phyloP scores from a whole-genome alignment of 495 filamentous ascomycete species.

The Beverwykella pulmonaria region DNA sequence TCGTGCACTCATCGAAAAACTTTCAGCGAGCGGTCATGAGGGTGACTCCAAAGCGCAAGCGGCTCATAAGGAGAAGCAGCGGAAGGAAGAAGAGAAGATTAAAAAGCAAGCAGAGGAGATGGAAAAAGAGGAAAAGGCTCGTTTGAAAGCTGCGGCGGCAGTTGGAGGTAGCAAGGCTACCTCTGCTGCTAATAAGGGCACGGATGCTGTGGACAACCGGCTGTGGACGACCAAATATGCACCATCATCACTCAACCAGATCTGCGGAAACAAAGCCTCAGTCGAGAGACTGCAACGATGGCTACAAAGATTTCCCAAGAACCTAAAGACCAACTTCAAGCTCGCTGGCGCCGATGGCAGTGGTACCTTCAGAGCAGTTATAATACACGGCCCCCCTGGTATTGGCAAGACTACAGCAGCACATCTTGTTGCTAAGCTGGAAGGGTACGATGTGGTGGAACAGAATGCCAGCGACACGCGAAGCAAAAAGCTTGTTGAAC shows the following conservation, averaged over 20 bases:
- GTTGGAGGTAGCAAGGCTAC: conserved; percentile 49
- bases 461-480: conserved; percentile 96
- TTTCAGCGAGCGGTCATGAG: conserved; percentile 84
- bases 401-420: conserved; percentile 98
- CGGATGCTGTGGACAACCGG: conserved; percentile 57
- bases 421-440: conserved; percentile 88
- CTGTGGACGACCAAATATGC: conserved; percentile 98
- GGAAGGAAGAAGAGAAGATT: conserved; percentile 74
- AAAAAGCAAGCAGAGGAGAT: conserved; percentile 78
- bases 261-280: conserved; percentile 90
- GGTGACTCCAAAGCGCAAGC: conserved; percentile 75
- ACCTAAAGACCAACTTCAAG: conserved; percentile 73
- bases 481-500: conserved; percentile 95
- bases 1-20: conserved; percentile 78
- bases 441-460: conserved; percentile 91
- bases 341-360: conserved; percentile 78
- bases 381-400: conserved; percentile 91
- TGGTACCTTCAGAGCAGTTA: conserved; percentile 77
- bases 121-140: conserved; percentile 59
- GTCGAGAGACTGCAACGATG: conserved; percentile 89
- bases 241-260: conserved; percentile 76
- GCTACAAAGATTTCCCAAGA: conserved; percentile 79
- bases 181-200: conserved; percentile 42
- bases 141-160: conserved; percentile 6
- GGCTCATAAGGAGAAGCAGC: conserved; percentile 74